A percentile compares a stretch with the other conserved stretches of the same genome.
Evolutionary conservation across 1,139 yeast genomes (phyloP).

Genomic region (Nakaseomyces nivariensis): DNA sequence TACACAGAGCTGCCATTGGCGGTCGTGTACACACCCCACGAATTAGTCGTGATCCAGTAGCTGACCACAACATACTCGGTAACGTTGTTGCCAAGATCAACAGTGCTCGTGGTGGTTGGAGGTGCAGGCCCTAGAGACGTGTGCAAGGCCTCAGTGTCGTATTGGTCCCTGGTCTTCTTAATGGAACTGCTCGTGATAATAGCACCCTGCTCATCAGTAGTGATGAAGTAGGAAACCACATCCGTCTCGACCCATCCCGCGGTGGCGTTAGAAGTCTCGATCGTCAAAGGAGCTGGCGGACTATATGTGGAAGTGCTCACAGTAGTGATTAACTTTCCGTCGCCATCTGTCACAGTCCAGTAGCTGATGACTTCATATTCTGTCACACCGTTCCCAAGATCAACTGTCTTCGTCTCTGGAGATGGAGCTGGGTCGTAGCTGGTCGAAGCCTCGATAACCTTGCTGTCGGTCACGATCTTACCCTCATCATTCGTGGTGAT

Average conservation of each 20-base stretch:
- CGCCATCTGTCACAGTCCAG: no score
- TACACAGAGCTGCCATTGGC: no score
- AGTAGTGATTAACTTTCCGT: background rate
- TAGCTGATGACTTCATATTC: background rate
- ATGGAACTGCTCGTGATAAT: background rate
- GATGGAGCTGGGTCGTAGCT: background rate
- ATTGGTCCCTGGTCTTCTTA: no score
- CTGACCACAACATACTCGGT: no score
- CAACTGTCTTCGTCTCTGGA: background rate
- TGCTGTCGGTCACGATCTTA: background rate
- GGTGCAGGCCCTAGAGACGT: no score
- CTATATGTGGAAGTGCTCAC: background rate
- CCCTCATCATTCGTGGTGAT: background rate
- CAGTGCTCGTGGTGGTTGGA: no score
- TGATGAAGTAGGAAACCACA: background rate
- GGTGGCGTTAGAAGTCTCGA: background rate
- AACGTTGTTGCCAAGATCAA: no score
- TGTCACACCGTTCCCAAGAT: background rate
- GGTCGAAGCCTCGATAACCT: background rate
- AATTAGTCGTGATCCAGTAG: no score
- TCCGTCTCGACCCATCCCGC: background rate
- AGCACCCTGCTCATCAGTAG: background rate
- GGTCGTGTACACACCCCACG: no score
- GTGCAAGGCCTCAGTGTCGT: no score
- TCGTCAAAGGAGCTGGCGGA: background rate